Evolutionary conservation across 805 yeast genomes (phyloP), one percentile per base, ranked within the genome.

Genomic region (Suhomyces prunicola): DNA sequence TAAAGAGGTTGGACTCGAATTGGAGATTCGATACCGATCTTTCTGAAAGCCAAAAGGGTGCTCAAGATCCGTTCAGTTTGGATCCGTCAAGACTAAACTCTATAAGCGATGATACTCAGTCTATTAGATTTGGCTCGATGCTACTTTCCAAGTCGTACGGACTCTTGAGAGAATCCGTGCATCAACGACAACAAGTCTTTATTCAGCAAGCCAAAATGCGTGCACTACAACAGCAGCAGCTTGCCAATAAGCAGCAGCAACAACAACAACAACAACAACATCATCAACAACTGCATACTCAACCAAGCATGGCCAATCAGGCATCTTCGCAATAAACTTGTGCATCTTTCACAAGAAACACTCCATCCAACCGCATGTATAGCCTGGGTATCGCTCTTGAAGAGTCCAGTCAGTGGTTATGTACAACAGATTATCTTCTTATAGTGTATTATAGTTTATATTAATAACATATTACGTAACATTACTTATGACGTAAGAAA

Each of bases 111-210:
- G 93, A 86, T 49, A 91, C 97, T 1, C 97, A 92, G 69, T 85
- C 88, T 1, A 88, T 93, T 29, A 77, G 97, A 54, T 92, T 92
- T 70, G 97, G 97, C 7, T 83, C 96, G 6, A 91, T 91, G 97
- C 71, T 93, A 31, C 76, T 91, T 42, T 83, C 94, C 4, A 93
- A 92, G 68, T 86, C 97, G 0, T 88, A 88, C 64, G 97, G 91
- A 50, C 80, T 85, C 48, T 73, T 86, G 57, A 76, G 90, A 60
- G 90, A 91, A 64, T 87, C 92, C 19, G 84, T 88, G 51, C 79
- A 83, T 62, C 84, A 85, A 69, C 79, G 94, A 59, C 84, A 86
- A 70, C 77, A 72, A 54, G 61, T 65, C 22, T 66, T 65, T 55
- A 63, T 74, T 23, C 91, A 82, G 69, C 85, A 70, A 73, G 79